Percentiles rank a stretch among this genome's conserved stretches.
Conservation (phyloP, 2,329 filamentous ascomycete species). For the Aspergillus tanneri region DNA sequence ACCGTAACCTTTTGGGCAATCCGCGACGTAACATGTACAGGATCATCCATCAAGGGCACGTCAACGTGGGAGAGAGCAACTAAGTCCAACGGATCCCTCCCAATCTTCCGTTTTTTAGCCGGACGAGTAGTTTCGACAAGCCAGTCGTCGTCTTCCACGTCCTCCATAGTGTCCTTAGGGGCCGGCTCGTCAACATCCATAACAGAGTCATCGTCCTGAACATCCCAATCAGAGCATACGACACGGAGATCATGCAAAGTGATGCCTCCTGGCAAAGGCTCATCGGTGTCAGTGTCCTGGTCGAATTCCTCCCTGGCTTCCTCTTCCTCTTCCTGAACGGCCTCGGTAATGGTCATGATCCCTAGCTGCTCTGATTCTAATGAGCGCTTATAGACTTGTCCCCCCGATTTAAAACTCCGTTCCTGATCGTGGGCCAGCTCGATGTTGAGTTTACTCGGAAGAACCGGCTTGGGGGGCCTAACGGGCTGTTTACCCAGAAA, state of each 20-base stretch:
- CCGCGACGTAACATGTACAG: slow-evolving; percentile 68
- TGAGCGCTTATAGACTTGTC: slow-evolving; percentile 55
- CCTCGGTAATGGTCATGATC: slow-evolving; percentile 48
- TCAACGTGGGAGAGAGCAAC: slow-evolving; percentile 58
- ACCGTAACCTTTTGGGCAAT: slow-evolving; percentile 76
- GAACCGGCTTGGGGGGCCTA: slow-evolving; percentile 77
- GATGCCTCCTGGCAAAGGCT: slow-evolving; percentile 65
- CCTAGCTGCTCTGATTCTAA: slow-evolving; percentile 57
- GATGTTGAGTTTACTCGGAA: slow-evolving; percentile 83
- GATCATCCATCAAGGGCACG: slow-evolving; percentile 76
- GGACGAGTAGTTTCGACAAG: slow-evolving; percentile 51
- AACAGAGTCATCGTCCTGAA: slow-evolving; percentile 55
- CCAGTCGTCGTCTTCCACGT: slow-evolving; percentile 59
- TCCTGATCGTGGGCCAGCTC: slow-evolving; percentile 86
- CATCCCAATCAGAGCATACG: slow-evolving; percentile 82
- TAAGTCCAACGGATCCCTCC: slow-evolving; percentile 45
- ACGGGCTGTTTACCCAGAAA: slow-evolving; percentile 75
- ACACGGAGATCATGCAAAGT: slow-evolving; percentile 78
- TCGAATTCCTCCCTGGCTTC: slow-evolving; percentile 52
- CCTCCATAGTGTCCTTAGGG: slow-evolving; percentile 34
- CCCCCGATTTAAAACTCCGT: slow-evolving; percentile 75
- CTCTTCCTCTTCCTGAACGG: slow-evolving; percentile 50
- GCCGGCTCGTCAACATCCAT: slow-evolving; percentile 33
- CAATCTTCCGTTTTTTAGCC: slow-evolving; percentile 66
- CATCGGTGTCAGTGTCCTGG: slow-evolving; percentile 59